Base-by-base conservation (phyloP, 352 stramenopile species). In the Globisporangium alternatum region DNA sequence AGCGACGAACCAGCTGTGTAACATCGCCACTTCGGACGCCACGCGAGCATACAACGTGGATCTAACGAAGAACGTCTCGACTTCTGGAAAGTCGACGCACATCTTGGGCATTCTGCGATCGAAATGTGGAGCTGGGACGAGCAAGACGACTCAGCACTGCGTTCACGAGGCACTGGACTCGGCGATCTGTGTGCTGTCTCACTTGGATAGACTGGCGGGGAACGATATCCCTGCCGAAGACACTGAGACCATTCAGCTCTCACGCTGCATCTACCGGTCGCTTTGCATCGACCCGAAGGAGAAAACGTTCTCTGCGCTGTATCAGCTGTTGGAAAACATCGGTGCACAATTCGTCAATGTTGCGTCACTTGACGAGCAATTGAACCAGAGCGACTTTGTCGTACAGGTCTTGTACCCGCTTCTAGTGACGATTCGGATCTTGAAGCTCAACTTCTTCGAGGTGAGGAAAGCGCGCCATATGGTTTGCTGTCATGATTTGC, bases 401-500 rank as follows among this genome's bases (percentile, higher is more conserved):
- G 62, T 71, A 12, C 67, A 88, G 25, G 60, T 88, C 1, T 51
- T 95, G 28, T 96, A 95, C 43, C 85, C 88, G 6, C 71, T 92
- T 12, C 64, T 94, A 9, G 80, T 94, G 22, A 80, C 80, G 17
- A 71, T 93, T 49, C 79, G 82, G 21, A 53, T 96, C 9, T 65
- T 96, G 13, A 96, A 96, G 57, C 64, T 94, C 5, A 96, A 96
- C 70, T 90, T 96, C 49, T 96, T 93, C 33, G 88, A 96, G 82
- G 86, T 95, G 72, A 58, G 75, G 37, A 41, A 13, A 17, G 44
- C 33, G 15, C 17, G 8, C 17, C 7, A 30, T 8, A 25, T 37
- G 1, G 12, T 19, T 37, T 60, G 28, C 68, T 19, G 22, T 12
- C 41, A 49, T 25, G 19, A 31, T 5, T 66, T 17, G 30, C 19